phyloP scores from a whole-genome alignment of 768 basidiomycete genomes.

The Cystobasidium ongulense region DNA sequence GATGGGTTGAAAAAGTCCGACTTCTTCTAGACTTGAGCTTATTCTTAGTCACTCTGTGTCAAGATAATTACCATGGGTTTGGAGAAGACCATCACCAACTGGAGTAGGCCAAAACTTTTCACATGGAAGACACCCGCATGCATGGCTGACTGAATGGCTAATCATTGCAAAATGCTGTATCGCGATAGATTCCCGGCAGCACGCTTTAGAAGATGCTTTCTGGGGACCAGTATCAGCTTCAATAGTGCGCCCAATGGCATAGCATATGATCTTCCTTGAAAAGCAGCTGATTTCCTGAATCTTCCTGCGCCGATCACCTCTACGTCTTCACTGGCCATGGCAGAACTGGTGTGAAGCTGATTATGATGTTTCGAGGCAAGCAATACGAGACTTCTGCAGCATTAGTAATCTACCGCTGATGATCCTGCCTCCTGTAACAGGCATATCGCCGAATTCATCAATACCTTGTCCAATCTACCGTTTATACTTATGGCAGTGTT shows the following conservation, averaged over 20 bases:
- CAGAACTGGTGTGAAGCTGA: constrained; percentile 32
- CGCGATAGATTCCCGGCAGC: constrained; percentile 4
- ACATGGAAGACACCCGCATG: not conserved
- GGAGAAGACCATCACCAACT: constrained; percentile 17
- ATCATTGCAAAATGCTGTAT: not conserved
- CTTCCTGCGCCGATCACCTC: not conserved
- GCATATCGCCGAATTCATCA: constrained; percentile 25
- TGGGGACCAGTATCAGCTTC: constrained; percentile 28
- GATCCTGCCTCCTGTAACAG: not conserved
- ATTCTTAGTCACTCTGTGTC: no score
- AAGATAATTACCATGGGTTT: not conserved
- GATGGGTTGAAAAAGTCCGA: no score
- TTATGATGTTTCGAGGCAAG: constrained; percentile 27
- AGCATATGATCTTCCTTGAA: not conserved
- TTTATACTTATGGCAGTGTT: constrained; percentile 6
- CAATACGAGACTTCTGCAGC: not conserved
- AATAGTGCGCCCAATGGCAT: not conserved
- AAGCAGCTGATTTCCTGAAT: not conserved
- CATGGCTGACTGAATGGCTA: not conserved
- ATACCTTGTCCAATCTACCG: constrained; percentile 25
- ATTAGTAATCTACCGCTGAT: not conserved
- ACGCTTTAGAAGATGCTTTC: constrained; percentile 15
- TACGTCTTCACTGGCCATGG: no score
- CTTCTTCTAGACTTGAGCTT: no score
- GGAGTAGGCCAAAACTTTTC: constrained; percentile 8